Base-by-base conservation (phyloP, 495 filamentous ascomycete genomes). In the Penicillium malachiteum region DNA sequence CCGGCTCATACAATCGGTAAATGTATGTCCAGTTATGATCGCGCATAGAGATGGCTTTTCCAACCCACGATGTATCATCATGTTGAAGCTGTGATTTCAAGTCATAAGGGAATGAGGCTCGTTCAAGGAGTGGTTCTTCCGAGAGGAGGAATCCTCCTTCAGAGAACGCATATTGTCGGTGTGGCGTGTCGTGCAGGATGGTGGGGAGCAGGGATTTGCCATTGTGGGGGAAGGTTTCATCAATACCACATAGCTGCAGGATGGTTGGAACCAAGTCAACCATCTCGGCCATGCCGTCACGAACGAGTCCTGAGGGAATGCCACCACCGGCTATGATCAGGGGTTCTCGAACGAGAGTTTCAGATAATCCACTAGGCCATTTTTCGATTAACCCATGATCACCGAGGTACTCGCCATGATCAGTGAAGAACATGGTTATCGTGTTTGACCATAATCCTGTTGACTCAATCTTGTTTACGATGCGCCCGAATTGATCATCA, bases 241-340 rank as follows among this genome's bases (percentile, higher is more conserved):
- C 21, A 26, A 66, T 55, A 2, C 60, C 55, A 14, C 57, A 65
- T 16, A 67, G 41, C 31, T 68, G 59, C 7, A 71, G 48, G 14
- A 71, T 56, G 4, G 68, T 71, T 0, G 68, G 68, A 0, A 67
- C 58, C 6, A 71, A 50, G 33, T 68, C 60, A 3, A 71, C 63
- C 63, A 68, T 71, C 57, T 71, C 63, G 13, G 58, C 51, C 58
- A 71, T 71, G 11, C 50, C 55, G 18, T 59, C 44, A 47, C 55
- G 52, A 10, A 56, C 57, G 5, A 58, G 46, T 11, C 65, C 60
- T 18, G 60, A 40, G 3, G 61, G 68, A 4, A 71, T 51, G 11
- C 63, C 68, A 21, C 49, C 65, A 9, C 68, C 65, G 8, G 55
- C 61, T 12, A 71, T 67, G n/a, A 69, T 66, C 3, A 69, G 35